Evolutionary conservation across 73 alveolate genomes (phyloP).

Genomic region (Paramecium pentaurelia): DNA sequence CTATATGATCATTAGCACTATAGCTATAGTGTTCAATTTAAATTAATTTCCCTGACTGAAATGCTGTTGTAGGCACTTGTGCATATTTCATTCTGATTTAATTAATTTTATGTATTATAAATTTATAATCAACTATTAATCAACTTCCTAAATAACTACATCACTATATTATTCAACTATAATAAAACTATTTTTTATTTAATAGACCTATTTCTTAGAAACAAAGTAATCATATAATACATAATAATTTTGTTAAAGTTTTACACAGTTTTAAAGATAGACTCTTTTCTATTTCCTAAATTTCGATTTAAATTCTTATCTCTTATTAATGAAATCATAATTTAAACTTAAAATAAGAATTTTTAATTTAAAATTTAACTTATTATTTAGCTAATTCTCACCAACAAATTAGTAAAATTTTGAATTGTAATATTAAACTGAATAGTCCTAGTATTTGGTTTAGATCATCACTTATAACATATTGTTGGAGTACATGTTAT

Average conservation of each 20-base stretch:
- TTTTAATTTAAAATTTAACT: too few relatives aligned
- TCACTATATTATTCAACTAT: neutral
- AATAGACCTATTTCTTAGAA: neutral
- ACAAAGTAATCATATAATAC: too few relatives aligned
- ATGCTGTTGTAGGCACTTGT: constrained; percentile 8
- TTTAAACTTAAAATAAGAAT: neutral
- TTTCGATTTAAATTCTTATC: too few relatives aligned
- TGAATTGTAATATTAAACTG: neutral
- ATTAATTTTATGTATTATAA: neutral
- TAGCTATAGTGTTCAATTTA: neutral
- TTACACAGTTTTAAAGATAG: too few relatives aligned
- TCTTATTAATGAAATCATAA: too few relatives aligned
- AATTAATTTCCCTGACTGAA: neutral
- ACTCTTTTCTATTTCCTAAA: neutral
- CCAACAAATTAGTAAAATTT: neutral
- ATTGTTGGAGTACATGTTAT: neutral
- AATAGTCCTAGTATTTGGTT: neutral
- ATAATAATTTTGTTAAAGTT: too few relatives aligned
- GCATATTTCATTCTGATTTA: neutral
- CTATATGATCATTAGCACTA: neutral
- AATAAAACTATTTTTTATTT: too few relatives aligned
- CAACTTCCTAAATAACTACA: neutral
- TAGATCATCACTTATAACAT: neutral
- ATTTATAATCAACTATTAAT: neutral
- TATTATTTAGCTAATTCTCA: neutral